These are phyloP conservation scores for Yamadazyma trypodendri DNA, from an alignment of 1,139 yeast genomes.

Conservation along the genomic window DNA sequence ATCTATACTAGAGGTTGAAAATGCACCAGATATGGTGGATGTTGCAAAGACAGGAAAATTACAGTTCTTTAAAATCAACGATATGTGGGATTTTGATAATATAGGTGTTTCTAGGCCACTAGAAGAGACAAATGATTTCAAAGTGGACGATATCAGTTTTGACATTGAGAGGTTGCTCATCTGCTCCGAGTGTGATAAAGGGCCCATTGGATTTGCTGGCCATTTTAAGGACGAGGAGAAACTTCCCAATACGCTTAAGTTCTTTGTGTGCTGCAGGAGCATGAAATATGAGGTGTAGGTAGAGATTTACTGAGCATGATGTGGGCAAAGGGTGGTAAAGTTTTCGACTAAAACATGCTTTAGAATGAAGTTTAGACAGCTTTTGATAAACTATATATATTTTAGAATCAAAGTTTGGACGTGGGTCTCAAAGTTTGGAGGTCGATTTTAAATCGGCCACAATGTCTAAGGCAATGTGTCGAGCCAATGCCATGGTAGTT, in stretches of 20 bases:
- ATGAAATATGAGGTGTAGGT: conserved; percentile 30
- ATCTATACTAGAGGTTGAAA: conserved; percentile 16
- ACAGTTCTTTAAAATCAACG: conserved; percentile 43
- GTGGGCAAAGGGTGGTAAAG: no score
- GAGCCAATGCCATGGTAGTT: conserved; percentile 40
- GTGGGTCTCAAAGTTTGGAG: conserved; percentile 25
- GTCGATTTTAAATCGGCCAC: conserved; percentile 33
- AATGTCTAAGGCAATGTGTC: conserved; percentile 36
- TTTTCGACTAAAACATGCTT: no score
- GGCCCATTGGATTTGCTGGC: conserved; percentile 72
- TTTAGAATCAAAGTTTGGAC: conserved; percentile 23
- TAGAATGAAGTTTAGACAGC: no score
- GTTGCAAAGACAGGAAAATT: conserved; percentile 10
- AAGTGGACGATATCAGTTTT: conserved; percentile 18
- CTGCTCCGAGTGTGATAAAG: conserved; percentile 74
- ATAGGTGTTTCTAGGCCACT: conserved; percentile 64
- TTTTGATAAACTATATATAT: background rate
- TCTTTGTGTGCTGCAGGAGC: conserved; percentile 45
- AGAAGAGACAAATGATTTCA: conserved; percentile 18
- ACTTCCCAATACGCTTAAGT: conserved; percentile 39
- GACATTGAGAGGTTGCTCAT: conserved; percentile 51
- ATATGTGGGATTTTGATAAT: conserved; percentile 77
- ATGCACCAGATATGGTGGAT: conserved; percentile 35
- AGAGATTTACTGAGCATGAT: no score
- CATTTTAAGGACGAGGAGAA: conserved; percentile 25